Evolutionary conservation across 2,329 filamentous ascomycete genomes (phyloP), one percentile per base, ranked within the genome.

Genomic region (Aspergillus vadensis): DNA sequence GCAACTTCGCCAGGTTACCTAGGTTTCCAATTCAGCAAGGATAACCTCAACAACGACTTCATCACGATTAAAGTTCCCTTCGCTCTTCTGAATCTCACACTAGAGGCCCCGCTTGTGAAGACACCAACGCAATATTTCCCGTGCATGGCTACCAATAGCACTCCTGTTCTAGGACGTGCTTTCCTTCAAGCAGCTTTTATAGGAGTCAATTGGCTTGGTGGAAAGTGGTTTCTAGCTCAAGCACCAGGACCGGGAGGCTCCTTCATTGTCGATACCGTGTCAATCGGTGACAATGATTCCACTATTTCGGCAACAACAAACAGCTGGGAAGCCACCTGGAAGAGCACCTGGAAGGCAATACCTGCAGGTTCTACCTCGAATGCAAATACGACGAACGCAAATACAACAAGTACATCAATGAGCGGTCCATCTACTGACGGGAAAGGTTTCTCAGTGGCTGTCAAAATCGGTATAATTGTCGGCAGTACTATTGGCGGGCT

Each of bases 61-160:
- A 60, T 68, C 17, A 63, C 63, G 1, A 65, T 69, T n/a, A 67
- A 68, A n/a, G 67, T 69, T 8, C 64, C 67, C 10, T 69, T 69
- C 50, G 51, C 57, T 6, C 62, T 69, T 10, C 60, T 69, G 6
- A 69, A 64, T 25, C 64, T 71, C 19, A 69, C 65, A 39, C 60
- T 70, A 8, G 30, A 64, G 32, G 36, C 63, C 2, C 67, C 67
- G 0, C 59, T 69, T 2, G 60, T 66, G 23, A 50, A 58, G 3
- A 39, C 30, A 2, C 50, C 64, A 10, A 64, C 62, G 3, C 57
- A 56, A 12, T 70, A 69, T 54, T 70, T 70, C 44, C 68, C 67
- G 7, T 69, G 67, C 44, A 49, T 49, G 44, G 44, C 44, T 19
- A 49, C 44, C 14, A 49, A 49, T n/a, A 49, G 23, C 25, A 49